Base-by-base conservation (phyloP, 768 basidiomycete species). In the Pilatotrama ljubarskyi region DNA sequence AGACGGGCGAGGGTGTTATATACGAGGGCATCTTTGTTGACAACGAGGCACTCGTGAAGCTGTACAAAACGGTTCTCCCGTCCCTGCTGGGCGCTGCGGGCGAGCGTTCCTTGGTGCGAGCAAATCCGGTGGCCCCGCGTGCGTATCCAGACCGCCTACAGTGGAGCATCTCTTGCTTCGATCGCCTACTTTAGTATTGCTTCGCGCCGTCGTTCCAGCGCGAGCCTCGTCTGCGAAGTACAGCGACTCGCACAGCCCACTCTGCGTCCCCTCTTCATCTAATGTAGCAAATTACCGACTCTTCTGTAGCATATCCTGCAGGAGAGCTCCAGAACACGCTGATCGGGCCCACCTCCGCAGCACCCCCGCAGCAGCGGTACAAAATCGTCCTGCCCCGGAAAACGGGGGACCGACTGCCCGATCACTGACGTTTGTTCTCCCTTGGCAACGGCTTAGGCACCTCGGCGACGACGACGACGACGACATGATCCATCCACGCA, bases 31-130 rank as follows among this genome's bases (percentile, higher is more conserved):
- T 48, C 18, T 24, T 55, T 55, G 61, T 62, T 52, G 61, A 40
- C 64, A 64, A 59, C 53, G 59, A 55, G 60, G 60, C 60, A 53
- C 58, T 14, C 18, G 13, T 24, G 37, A 26, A 32, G 29, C 25
- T 29, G 46, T 9, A 38, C 48, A 48, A 57, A 57, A 57, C 38
- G 36, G 47, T 57, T 57, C 52, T 55, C 44, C 49, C 51, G 56
- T 46, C 41, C 14, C 22, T 20, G 18, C 24, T 18, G 22, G n/a
- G 43, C 44, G 43, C 36, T 15, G 25, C 42, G 14, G 51, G 11
- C 22, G 38, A 51, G 10, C 36, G 36, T 18, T 20, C 25, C 9
- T 35, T 17, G 26, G 49, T 24, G 20, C 20, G 49, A 51, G 49
- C 49, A 43, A 46, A 55, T 47, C 54, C n/a, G 36, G 9, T 17